Evolutionary conservation across 2,329 filamentous ascomycete genomes (phyloP).

Genomic region (Aspergillus arachidicola): DNA sequence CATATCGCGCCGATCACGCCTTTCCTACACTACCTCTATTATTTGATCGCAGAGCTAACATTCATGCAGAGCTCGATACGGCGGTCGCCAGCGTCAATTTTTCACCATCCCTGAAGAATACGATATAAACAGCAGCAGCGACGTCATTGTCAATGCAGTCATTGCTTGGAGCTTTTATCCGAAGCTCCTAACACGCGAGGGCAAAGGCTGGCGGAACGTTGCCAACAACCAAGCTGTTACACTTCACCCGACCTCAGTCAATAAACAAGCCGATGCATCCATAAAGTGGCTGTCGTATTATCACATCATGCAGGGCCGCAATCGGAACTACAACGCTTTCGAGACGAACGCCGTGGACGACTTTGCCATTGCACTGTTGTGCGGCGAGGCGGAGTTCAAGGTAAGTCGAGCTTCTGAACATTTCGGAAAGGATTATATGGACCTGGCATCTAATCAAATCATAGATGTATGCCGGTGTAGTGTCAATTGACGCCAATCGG

Average conservation of each 20-base stretch:
- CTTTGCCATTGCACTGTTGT: slow-evolving; percentile 80
- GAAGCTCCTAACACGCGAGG: slow-evolving; percentile 81
- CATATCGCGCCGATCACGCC: not conserved
- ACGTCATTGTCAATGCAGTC: slow-evolving; percentile 75
- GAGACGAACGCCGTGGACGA: slow-evolving; percentile 81
- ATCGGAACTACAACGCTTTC: slow-evolving; percentile 80
- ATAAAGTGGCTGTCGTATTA: slow-evolving; percentile 91
- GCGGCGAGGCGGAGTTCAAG: slow-evolving; percentile 86
- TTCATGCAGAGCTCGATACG: slow-evolving; percentile 58
- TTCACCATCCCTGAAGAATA: slow-evolving; percentile 78
- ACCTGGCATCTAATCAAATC: not conserved
- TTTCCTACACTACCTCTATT: not conserved
- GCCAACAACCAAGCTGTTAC: slow-evolving; percentile 90
- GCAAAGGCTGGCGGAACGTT: slow-evolving; percentile 86
- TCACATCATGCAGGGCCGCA: slow-evolving; percentile 91
- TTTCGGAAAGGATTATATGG: not conserved
- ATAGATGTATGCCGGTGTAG: slow-evolving; percentile 81
- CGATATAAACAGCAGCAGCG: slow-evolving; percentile 76
- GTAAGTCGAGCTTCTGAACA: slow-evolving; percentile 46
- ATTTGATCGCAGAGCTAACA: slow-evolving; percentile 10
- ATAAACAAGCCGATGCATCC: slow-evolving; percentile 61
- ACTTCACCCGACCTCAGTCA: slow-evolving; percentile 85
- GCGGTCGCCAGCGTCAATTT: slow-evolving; percentile 70
- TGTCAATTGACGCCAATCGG: slow-evolving; percentile 84
- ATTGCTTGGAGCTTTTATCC: slow-evolving; percentile 96